phyloP scores from a whole-genome alignment of 2,329 filamentous ascomycete species.

The Phialophora verrucosa region DNA sequence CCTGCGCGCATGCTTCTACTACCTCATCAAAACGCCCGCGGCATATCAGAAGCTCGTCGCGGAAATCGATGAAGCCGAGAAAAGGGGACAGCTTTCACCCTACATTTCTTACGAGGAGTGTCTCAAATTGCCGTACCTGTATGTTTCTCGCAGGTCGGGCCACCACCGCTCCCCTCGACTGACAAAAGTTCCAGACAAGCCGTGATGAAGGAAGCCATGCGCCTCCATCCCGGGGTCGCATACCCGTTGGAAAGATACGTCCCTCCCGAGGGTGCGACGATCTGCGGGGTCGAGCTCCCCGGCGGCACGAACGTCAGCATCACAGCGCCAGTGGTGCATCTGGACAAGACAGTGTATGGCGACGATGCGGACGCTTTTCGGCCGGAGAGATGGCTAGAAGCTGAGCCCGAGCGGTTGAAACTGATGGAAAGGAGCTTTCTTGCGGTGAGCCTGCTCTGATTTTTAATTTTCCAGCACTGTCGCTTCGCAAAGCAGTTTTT shows the following conservation, averaged over 20 bases:
- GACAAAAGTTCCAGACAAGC: constrained; percentile 39
- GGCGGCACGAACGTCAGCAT: constrained; percentile 28
- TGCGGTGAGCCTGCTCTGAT: constrained; percentile 7
- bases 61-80: constrained; percentile 27
- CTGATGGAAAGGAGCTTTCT: constrained; percentile 41
- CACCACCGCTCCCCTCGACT: neutral
- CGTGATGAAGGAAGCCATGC: constrained; percentile 56
- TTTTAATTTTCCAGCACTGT: no score
- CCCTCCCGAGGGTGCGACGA: constrained; percentile 55
- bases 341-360: constrained; percentile 34
- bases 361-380: constrained; percentile 32
- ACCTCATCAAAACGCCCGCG: constrained; percentile 68
- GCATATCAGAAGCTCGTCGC: constrained; percentile 20
- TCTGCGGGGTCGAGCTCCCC: constrained; percentile 42
- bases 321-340: constrained; percentile 19
- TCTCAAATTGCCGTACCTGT: constrained; percentile 27
- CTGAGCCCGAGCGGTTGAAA: constrained; percentile 15
- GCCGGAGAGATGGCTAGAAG: constrained; percentile 47
- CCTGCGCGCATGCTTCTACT: constrained; percentile 73
- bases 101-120: constrained; percentile 25
- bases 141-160: neutral
- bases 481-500: neutral
- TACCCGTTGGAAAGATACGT: constrained; percentile 42
- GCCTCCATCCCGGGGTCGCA: constrained; percentile 53
- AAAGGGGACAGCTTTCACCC: constrained; percentile 11